phyloP scores from a whole-genome alignment of 495 filamentous ascomycete genomes.

The Lentithecium fluviatile region DNA sequence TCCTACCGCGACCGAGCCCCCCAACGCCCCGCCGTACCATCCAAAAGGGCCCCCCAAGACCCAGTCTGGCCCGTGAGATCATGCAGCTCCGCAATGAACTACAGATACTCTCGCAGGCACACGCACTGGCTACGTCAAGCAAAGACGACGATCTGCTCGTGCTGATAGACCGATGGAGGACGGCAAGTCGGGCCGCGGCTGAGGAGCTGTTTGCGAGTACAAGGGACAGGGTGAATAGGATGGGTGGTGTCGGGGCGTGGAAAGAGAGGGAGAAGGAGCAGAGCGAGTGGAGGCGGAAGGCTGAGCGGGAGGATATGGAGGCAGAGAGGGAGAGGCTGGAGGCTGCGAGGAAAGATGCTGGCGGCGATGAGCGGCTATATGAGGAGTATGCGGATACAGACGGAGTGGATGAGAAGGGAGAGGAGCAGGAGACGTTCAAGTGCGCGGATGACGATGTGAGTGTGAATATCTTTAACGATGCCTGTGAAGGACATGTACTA shows the following conservation, averaged over 20 bases:
- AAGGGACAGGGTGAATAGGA: slow-evolving; percentile 50
- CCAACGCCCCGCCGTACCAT: not conserved
- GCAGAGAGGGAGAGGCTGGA: slow-evolving; percentile 40
- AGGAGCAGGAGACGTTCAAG: slow-evolving; percentile 18
- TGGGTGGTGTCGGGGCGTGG: slow-evolving; percentile 61
- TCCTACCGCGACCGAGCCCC: not conserved
- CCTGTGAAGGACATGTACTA: not conserved
- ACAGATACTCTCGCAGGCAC: slow-evolving; percentile 49
- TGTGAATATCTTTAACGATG: not conserved
- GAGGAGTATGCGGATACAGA: slow-evolving; percentile 30
- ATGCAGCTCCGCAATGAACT: slow-evolving; percentile 28
- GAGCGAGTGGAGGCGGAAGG: slow-evolving; percentile 41
- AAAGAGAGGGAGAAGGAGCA: slow-evolving; percentile 48
- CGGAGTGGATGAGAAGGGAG: slow-evolving; percentile 13
- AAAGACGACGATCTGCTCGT: slow-evolving; percentile 51
- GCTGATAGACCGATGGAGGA: slow-evolving; percentile 49
- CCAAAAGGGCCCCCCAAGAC: not conserved
- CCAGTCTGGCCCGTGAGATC: slow-evolving; percentile 19
- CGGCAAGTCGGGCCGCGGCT: slow-evolving; percentile 47
- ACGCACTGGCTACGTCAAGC: slow-evolving; percentile 48
- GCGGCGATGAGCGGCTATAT: slow-evolving; percentile 31
- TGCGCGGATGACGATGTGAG: slow-evolving; percentile 44
- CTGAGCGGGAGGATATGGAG: slow-evolving; percentile 38
- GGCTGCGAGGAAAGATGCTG: slow-evolving; percentile 45
- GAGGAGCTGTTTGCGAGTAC: slow-evolving; percentile 51